Percentiles rank a stretch among this genome's conserved stretches.
Conservation (phyloP, 441 rosid species). For the Sinapis alba region DNA sequence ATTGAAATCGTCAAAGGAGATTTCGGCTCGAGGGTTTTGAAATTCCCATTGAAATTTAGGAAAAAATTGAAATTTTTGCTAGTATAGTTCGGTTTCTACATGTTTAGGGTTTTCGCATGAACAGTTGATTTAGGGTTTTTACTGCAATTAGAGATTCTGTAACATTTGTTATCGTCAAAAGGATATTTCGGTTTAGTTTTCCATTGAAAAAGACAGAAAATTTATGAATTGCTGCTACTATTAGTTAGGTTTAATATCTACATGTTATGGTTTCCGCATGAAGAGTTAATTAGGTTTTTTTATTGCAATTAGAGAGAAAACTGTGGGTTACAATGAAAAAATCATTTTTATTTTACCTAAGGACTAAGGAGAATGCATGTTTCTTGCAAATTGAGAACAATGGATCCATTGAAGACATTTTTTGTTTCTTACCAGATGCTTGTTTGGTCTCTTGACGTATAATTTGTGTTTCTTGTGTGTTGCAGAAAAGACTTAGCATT, state of each 20-base stretch:
- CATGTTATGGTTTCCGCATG: no score
- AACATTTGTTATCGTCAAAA: no score
- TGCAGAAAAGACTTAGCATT: slow-evolving; percentile 27
- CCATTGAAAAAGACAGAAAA: no score
- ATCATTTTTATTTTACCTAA: not conserved
- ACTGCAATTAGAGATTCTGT: not conserved
- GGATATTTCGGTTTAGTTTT: no score
- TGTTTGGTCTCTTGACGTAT: not conserved
- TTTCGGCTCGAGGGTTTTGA: no score
- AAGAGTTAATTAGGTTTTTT: no score
- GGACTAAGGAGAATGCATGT: not conserved
- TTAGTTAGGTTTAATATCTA: no score
- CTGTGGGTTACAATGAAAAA: not conserved
- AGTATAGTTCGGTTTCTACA: not conserved
- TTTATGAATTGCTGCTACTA: no score
- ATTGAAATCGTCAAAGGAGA: not conserved
- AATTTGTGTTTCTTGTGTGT: not conserved
- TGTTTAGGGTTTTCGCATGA: slow-evolving; percentile 29
- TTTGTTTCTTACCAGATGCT: not conserved
- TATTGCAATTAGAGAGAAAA: no score
- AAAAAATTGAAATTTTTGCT: not conserved
- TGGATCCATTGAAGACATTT: not conserved
- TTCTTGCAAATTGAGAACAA: not conserved
- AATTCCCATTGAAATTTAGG: not conserved
- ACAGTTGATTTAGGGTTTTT: slow-evolving; percentile 30